Conservation (phyloP, 148 eudicot species). For the Hydrangea macrophylla region DNA sequence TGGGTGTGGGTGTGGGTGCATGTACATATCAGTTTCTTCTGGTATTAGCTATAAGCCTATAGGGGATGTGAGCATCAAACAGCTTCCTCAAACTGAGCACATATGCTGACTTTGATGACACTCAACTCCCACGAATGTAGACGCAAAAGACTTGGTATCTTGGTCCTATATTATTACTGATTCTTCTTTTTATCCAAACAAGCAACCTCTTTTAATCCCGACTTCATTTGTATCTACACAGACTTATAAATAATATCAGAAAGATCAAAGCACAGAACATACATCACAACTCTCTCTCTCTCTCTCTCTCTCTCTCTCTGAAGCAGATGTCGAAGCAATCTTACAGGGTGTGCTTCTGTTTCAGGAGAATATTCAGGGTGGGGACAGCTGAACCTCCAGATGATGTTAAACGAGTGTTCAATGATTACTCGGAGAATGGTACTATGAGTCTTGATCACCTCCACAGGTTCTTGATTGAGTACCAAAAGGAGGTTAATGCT, state of each 20-base stretch:
- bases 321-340: conserved; percentile 25
- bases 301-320: background rate
- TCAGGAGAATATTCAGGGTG: conserved; percentile 40
- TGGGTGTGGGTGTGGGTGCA: too few relatives aligned
- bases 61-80: background rate
- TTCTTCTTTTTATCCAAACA: conserved; percentile 13
- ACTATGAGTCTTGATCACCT: conserved; percentile 39
- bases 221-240: background rate
- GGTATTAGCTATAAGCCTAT: too few relatives aligned
- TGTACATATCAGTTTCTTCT: background rate
- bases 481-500: conserved; percentile 40
- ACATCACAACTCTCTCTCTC: background rate
- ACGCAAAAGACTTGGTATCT: background rate
- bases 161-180: background rate
- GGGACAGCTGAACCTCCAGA: conserved; percentile 37
- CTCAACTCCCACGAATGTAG: conserved; percentile 11
- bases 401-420: conserved; percentile 37
- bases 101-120: conserved; percentile 1
- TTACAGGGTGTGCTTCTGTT: conserved; percentile 45
- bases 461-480: conserved; percentile 29
- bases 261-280: background rate
- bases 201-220: conserved; percentile 2
- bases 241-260: background rate
- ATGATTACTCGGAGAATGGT: conserved; percentile 44
- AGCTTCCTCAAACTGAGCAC: background rate